These are phyloP conservation scores for Lachnellula subtilissima DNA, from an alignment of 2,329 filamentous ascomycete species.

Conservation along the genomic window DNA sequence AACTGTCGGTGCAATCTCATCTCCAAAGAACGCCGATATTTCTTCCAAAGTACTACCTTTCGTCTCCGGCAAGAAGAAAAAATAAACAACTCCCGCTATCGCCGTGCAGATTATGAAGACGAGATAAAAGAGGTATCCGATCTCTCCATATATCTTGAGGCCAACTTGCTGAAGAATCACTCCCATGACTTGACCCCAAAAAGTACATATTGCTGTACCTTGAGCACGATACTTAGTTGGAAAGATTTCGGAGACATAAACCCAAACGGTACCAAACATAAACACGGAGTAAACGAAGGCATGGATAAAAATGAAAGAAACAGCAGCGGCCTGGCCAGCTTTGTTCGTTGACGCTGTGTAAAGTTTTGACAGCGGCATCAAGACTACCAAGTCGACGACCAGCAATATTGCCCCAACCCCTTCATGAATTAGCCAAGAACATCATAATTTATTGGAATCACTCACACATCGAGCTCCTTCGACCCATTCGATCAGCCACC, in stretches of 20 bases:
- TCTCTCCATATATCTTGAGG: background rate
- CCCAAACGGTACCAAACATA: constrained; percentile 1
- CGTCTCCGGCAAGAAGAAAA: constrained; percentile 40
- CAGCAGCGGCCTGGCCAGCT: constrained; percentile 8
- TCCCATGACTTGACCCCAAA: constrained; percentile 3
- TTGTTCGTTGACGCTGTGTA: constrained; percentile 6
- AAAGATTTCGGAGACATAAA: constrained; percentile 15
- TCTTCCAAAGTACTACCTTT: constrained; percentile 40
- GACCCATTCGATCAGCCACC: constrained; percentile 32
- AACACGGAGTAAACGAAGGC: constrained; percentile 12
- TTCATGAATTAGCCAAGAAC: background rate
- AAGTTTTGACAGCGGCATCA: constrained; percentile 24
- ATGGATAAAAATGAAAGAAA: constrained; percentile 13
- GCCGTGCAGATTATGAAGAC: constrained; percentile 8
- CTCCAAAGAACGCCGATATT: constrained; percentile 38
- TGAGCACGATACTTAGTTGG: constrained; percentile 11
- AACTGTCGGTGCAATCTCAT: background rate
- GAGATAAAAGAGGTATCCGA: constrained; percentile 2
- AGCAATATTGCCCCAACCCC: constrained; percentile 23
- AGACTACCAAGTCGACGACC: constrained; percentile 19
- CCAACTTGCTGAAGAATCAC: constrained; percentile 6
- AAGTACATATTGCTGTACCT: constrained; percentile 7
- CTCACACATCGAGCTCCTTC: constrained; percentile 24
- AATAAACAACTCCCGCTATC: constrained; percentile 5
- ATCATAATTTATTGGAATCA: background rate